A percentile compares a stretch with the other conserved stretches of the same genome.
Conservation (phyloP, 106 monocot genomes). For the Hemerocallis citrina region DNA sequence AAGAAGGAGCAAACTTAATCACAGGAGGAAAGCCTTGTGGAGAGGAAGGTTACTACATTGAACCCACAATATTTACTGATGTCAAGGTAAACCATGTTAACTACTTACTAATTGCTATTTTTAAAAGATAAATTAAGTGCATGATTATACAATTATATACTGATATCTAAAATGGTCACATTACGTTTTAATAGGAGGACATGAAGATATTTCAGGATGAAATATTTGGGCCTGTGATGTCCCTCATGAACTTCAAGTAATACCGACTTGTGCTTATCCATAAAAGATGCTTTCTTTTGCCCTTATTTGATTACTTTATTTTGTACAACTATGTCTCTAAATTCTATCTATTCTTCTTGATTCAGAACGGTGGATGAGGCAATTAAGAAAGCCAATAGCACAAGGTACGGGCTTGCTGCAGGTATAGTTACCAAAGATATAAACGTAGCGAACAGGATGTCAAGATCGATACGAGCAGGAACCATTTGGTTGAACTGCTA, state of each 20-base stretch:
- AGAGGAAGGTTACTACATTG: constrained; percentile 67
- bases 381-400: constrained; percentile 16
- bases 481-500: constrained; percentile 52
- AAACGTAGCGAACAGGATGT: constrained; percentile 37
- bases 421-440: constrained; percentile 53
- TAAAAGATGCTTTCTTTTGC: too few relatives aligned
- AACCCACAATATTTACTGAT: constrained; percentile 91
- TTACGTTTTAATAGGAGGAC: constrained; percentile 37
- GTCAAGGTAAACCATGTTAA: constrained; percentile 62
- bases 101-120: too few relatives aligned
- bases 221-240: constrained; percentile 56
- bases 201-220: constrained; percentile 46
- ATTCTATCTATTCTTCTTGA: background rate
- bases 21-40: constrained; percentile 70
- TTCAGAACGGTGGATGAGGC: constrained; percentile 51
- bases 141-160: background rate
- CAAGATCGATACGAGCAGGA: constrained; percentile 42
- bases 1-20: constrained; percentile 57
- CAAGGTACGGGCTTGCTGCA: constrained; percentile 29
- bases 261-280: background rate
- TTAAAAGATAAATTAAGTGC: too few relatives aligned
- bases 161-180: background rate
- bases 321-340: background rate
- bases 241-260: constrained; percentile 56
- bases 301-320: too few relatives aligned